Conservation (phyloP, 352 stramenopile genomes). For the Phytophthora foliorum region DNA sequence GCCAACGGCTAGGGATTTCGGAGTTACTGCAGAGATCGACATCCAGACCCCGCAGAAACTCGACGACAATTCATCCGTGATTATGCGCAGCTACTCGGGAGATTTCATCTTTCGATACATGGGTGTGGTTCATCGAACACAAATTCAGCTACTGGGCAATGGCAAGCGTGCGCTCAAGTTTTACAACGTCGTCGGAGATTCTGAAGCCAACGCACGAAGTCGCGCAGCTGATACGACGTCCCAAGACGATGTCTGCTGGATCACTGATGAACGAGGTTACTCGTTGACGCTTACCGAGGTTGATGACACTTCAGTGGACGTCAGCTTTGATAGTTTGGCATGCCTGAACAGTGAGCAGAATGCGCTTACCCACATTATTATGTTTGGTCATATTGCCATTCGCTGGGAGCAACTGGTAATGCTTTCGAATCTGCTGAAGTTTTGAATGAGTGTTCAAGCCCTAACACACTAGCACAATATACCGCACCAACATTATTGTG, state of each 20-base stretch:
- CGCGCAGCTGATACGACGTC: background rate
- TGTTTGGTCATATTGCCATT: background rate
- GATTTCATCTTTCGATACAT: background rate
- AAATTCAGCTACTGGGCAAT: background rate
- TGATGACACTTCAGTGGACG: background rate
- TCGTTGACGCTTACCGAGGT: background rate
- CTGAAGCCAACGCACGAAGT: background rate
- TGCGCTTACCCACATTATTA: background rate
- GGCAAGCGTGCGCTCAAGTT: background rate
- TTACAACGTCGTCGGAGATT: background rate
- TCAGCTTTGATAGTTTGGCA: background rate
- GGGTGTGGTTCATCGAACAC: background rate
- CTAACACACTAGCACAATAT: no score
- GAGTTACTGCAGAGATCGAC: background rate
- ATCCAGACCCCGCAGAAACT: background rate
- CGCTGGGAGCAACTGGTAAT: background rate
- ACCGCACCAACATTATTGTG: no score
- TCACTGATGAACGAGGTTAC: background rate
- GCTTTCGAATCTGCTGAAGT: no score
- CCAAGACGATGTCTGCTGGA: background rate
- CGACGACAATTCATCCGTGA: background rate
- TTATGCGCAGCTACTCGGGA: background rate
- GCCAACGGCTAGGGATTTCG: no score
- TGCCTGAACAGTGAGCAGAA: background rate
- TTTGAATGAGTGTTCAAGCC: no score